A percentile compares a stretch with the other conserved stretches of the same genome.
Conservation (phyloP, 2,329 filamentous ascomycete genomes). For the Leptographium procerum region DNA sequence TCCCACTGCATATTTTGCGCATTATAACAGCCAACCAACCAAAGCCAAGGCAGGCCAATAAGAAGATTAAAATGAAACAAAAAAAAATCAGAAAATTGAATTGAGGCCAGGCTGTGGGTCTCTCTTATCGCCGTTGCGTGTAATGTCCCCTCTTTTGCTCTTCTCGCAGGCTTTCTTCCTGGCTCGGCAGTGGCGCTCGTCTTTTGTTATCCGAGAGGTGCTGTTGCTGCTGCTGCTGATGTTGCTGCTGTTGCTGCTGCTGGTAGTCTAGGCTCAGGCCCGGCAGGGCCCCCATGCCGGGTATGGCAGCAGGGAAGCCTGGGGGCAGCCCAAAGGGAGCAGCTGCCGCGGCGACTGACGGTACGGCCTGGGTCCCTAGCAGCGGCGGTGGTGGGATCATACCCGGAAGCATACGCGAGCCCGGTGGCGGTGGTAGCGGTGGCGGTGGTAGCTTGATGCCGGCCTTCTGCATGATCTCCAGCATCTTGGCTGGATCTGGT, state of each 20-base stretch:
- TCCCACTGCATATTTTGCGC: neutral
- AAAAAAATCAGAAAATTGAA: neutral
- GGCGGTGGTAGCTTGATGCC: conserved; percentile 51
- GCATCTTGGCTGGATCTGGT: conserved; percentile 47
- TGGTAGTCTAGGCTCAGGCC: conserved; percentile 20
- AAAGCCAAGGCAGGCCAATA: neutral
- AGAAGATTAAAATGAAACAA: neutral
- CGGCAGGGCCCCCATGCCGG: conserved; percentile 23
- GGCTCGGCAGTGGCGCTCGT: conserved; percentile 65
- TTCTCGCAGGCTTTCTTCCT: conserved; percentile 68
- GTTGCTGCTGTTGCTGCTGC: conserved; percentile 11
- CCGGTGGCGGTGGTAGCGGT: conserved; percentile 25
- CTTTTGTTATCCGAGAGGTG: conserved; percentile 27
- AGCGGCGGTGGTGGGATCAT: conserved; percentile 31
- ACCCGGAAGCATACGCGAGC: conserved; percentile 33
- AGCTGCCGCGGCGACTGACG: neutral
- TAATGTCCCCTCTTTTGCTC: conserved; percentile 60
- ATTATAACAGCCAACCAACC: neutral
- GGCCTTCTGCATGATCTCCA: conserved; percentile 55
- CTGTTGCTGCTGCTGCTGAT: no score
- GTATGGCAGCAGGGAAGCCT: conserved; percentile 15
- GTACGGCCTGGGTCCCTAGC: conserved; percentile 7
- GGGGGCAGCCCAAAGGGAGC: conserved; percentile 19
- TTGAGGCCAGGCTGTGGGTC: no score
- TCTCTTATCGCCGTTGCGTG: conserved; percentile 29